These are phyloP conservation scores for Incumbomyces delicatus DNA, from an alignment of 2,329 filamentous ascomycete genomes.

Conservation along the genomic window DNA sequence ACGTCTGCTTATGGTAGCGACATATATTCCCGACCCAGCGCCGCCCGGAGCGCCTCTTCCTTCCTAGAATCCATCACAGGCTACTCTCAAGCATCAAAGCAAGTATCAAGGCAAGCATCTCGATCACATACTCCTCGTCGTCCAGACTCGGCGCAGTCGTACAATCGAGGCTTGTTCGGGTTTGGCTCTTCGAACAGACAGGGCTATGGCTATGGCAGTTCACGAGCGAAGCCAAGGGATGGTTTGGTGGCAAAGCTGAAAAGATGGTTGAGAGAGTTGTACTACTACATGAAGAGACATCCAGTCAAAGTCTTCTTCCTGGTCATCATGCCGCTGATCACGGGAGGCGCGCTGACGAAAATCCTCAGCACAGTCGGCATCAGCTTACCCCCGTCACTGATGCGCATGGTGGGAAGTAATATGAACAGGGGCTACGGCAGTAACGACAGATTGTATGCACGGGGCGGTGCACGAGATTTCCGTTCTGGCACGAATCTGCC, in stretches of 20 bases:
- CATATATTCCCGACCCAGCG: slow-evolving; percentile 23
- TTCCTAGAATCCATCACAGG: slow-evolving; percentile 15
- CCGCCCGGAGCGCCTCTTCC: slow-evolving; percentile 29
- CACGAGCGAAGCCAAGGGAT: slow-evolving; percentile 65
- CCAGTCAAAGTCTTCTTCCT: slow-evolving; percentile 80
- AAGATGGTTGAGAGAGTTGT: slow-evolving; percentile 68
- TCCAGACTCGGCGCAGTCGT: slow-evolving; percentile 20
- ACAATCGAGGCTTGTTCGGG: slow-evolving; percentile 34
- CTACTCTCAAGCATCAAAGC: slow-evolving; percentile 3
- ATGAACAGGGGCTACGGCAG: slow-evolving; percentile 24
- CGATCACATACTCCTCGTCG: slow-evolving; percentile 23
- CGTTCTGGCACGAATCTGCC: slow-evolving; percentile 18
- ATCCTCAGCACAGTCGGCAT: slow-evolving; percentile 72
- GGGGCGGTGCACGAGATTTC: slow-evolving; percentile 24
- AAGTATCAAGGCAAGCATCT: not conserved
- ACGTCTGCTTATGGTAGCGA: not conserved
- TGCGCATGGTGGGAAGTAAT: slow-evolving; percentile 29
- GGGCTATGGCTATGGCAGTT: slow-evolving; percentile 47
- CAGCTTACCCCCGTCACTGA: slow-evolving; percentile 55
- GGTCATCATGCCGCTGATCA: slow-evolving; percentile 78
- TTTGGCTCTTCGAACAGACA: slow-evolving; percentile 26
- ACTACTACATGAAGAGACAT: slow-evolving; percentile 71
- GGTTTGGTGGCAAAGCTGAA: slow-evolving; percentile 71
- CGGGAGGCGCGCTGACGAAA: slow-evolving; percentile 69
- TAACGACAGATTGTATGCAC: slow-evolving; percentile 20